A percentile compares a stretch with the other conserved stretches of the same genome.
phyloP scores from a whole-genome alignment of 768 basidiomycete species.

The Sporobolomyces pararoseus region DNA sequence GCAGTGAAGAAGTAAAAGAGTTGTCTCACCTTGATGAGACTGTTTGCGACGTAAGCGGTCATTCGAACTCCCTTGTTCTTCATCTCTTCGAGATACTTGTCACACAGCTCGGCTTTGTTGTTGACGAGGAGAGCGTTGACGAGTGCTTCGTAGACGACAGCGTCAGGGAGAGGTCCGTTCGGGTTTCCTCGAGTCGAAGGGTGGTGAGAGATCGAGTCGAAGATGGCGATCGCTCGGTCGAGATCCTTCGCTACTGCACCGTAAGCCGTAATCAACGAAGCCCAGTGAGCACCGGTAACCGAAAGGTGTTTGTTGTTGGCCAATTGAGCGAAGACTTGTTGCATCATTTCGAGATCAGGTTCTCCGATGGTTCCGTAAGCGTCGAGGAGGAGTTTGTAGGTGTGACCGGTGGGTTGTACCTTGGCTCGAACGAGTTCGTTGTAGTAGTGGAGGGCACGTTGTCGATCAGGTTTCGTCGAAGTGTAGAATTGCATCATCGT shows the following conservation, averaged over 20 bases:
- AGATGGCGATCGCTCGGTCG: slow-evolving; percentile 68
- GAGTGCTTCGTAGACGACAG: slow-evolving; percentile 82
- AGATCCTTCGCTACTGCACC: slow-evolving; percentile 76
- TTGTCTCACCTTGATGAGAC: slow-evolving; percentile 52
- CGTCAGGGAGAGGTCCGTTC: slow-evolving; percentile 59
- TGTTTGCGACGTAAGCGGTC: slow-evolving; percentile 93
- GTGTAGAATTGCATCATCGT: slow-evolving; percentile 98
- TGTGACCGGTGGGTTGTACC: slow-evolving; percentile 77
- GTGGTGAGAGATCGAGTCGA: slow-evolving; percentile 66
- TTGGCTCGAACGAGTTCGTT: slow-evolving; percentile 60
- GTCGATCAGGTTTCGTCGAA: slow-evolving; percentile 80
- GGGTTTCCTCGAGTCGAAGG: slow-evolving; percentile 51
- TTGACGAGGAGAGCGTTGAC: slow-evolving; percentile 78
- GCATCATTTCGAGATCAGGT: slow-evolving; percentile 67
- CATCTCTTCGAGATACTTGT: slow-evolving; percentile 64
- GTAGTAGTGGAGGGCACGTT: slow-evolving; percentile 70
- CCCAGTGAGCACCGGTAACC: slow-evolving; percentile 67
- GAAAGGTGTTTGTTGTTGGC: slow-evolving; percentile 54
- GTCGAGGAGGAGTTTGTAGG: slow-evolving; percentile 93
- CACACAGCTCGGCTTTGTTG: slow-evolving; percentile 72
- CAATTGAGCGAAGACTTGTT: slow-evolving; percentile 64
- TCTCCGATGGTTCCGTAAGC: slow-evolving; percentile 73
- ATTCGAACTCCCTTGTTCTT: slow-evolving; percentile 65
- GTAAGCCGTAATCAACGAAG: slow-evolving; percentile 80
- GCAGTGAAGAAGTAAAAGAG: neutral